Percentiles rank a stretch among this genome's conserved stretches.
These are phyloP conservation scores for Aspergillus fructus DNA, from an alignment of 2,329 filamentous ascomycete genomes.

Conservation along the genomic window DNA sequence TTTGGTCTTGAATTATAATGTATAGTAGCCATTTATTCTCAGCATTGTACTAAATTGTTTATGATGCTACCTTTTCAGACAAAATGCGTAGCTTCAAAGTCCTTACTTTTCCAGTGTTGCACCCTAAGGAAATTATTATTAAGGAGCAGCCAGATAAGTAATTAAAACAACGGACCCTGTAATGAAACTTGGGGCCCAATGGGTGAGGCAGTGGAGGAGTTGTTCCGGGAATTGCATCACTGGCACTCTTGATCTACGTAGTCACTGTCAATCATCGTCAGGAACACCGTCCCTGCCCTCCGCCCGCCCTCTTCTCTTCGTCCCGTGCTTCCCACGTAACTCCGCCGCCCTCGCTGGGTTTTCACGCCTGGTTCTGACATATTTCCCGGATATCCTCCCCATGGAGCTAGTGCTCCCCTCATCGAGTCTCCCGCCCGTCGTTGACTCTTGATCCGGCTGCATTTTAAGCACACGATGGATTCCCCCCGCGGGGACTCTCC, in stretches of 20 bases:
- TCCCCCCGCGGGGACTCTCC: constrained; percentile 30
- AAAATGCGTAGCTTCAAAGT: background rate
- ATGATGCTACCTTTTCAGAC: background rate
- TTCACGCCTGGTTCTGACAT: background rate
- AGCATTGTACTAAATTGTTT: background rate
- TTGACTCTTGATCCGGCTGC: constrained; percentile 15
- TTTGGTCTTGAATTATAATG: constrained; percentile 7
- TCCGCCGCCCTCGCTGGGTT: background rate
- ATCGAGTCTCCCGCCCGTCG: constrained; percentile 15
- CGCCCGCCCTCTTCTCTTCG: background rate
- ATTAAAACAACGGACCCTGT: background rate
- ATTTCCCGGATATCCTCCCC: constrained; percentile 11
- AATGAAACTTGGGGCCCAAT: background rate
- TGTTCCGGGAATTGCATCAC: constrained; percentile 9
- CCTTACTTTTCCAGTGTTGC: too few relatives aligned
- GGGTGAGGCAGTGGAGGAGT: background rate
- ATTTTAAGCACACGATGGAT: constrained; percentile 31
- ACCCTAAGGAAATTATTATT: background rate
- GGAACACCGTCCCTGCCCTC: background rate
- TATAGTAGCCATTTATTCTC: constrained; percentile 22
- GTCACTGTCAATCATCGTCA: constrained; percentile 5
- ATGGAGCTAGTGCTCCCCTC: constrained; percentile 20
- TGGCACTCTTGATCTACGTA: constrained; percentile 14
- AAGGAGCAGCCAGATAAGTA: background rate
- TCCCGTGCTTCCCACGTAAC: background rate